A percentile compares a stretch with the other conserved stretches of the same genome.
Conservation (phyloP, 2,329 filamentous ascomycete genomes). For the Cladosporium sp. region DNA sequence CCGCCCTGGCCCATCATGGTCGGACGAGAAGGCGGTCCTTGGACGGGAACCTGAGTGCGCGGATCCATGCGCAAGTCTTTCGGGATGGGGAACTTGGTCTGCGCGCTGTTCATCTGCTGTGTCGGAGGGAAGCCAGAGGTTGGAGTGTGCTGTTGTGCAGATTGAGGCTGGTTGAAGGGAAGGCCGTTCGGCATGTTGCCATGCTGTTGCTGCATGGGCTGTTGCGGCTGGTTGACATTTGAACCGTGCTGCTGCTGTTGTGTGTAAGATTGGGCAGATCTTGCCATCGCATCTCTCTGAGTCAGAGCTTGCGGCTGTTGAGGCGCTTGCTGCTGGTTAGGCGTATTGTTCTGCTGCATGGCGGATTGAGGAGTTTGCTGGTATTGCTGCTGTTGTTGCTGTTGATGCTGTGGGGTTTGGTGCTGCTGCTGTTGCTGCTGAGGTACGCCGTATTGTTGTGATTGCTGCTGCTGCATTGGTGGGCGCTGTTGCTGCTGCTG, state of each 20-base stretch:
- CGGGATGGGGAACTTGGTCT: constrained; percentile 70
- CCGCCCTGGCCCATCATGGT: constrained; percentile 79
- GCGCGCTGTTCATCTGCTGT: constrained; percentile 16
- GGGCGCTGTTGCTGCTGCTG: constrained; percentile 15
- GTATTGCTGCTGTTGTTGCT: constrained; percentile 15
- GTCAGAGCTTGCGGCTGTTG: constrained; percentile 34
- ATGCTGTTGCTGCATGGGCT: constrained; percentile 19
- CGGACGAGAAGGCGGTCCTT: constrained; percentile 69
- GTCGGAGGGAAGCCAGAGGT: constrained; percentile 15
- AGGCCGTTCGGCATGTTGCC: constrained; percentile 22
- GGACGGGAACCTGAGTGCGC: constrained; percentile 70
- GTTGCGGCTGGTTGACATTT: constrained; percentile 13
- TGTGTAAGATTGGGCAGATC: constrained; percentile 28
- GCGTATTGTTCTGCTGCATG: constrained; percentile 13
- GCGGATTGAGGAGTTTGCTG: constrained; percentile 18
- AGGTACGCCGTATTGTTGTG: constrained; percentile 15
- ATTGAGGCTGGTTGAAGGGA: constrained; percentile 15
- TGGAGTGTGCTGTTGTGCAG: constrained; percentile 18
- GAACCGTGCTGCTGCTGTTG: constrained; percentile 13
- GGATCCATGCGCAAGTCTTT: constrained; percentile 71
- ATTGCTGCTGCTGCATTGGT: constrained; percentile 17
- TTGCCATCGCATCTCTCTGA: constrained; percentile 42
- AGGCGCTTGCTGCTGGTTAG: constrained; percentile 19
- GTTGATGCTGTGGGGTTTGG: constrained; percentile 33
- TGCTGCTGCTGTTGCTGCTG: constrained; percentile 25